Evolutionary conservation across 192 early-diverging fungal species (phyloP).

Genomic region (Backusella psychrophila): DNA sequence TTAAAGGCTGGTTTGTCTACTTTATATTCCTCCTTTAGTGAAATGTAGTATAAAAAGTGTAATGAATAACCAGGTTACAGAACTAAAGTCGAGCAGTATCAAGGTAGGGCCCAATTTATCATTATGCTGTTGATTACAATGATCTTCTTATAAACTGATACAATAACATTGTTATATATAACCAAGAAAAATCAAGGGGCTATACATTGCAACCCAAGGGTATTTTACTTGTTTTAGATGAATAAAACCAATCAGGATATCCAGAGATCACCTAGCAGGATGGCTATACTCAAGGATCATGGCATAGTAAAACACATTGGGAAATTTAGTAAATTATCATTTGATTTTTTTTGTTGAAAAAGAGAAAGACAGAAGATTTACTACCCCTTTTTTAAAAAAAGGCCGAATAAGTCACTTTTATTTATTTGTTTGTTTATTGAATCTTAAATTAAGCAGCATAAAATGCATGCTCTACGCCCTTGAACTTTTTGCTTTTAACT

Average conservation of each 20-base stretch:
- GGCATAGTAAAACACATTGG: not conserved
- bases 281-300: not conserved
- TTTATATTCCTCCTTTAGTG: not conserved
- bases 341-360: not conserved
- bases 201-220: not conserved
- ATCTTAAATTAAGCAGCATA: not conserved
- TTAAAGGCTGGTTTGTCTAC: not conserved
- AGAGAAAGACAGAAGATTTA: not conserved
- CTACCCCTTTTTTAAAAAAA: not conserved
- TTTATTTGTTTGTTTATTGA: not conserved
- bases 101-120: not conserved
- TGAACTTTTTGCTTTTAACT: not conserved
- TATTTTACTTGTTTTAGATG: not conserved
- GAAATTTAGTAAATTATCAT: not conserved
- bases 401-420: not conserved
- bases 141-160: not conserved
- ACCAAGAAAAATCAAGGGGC: too few relatives aligned
- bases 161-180: not conserved
- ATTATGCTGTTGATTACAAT: not conserved
- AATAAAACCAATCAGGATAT: not conserved
- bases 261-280: not conserved
- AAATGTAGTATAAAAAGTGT: not conserved
- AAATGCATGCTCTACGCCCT: not conserved
- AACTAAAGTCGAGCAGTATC: not conserved
- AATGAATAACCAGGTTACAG: not conserved